Evolutionary conservation across 2,329 filamentous ascomycete species (phyloP), one percentile per base, ranked within the genome.

Genomic region (Phaeosphaeriaceae sp.): DNA sequence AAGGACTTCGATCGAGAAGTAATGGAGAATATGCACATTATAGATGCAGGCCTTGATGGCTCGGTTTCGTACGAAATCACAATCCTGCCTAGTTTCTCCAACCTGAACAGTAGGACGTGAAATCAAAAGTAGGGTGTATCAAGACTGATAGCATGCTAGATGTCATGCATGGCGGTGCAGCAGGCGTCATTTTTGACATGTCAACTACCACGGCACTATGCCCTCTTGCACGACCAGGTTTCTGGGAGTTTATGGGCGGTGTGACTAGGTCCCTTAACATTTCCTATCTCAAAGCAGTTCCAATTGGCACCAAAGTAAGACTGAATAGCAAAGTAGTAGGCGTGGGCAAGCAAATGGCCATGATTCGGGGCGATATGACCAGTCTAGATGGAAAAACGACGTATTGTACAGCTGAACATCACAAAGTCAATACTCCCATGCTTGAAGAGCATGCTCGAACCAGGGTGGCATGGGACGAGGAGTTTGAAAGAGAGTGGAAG

Each of bases 191-290:
- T 11, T 75, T 75, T 56, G 68, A 75, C 52, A 75, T 75, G 72
- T 61, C 66, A 1, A 82, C 79, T 4, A 81, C 78, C 0, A 74
- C 74, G 11, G 78, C 79, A 1, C 66, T 83, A 15, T 79, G 78
- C 33, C 78, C 80, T 1, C 42, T 82, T 11, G 72, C 78, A 4
- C 72, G 68, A 29, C 76, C 77, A 0, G 79, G 76, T 2, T 81
- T 74, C 58, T 83, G 79, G 79, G 75, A 80, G 70, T 81, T 81
- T 54, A 68, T 81, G 43, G 80, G 77, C 1, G 79, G 80, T 4
- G 78, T 82, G 0, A 79, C 79, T 3, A 70, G 80, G 5, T 73
- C 74, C 1, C 65, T 82, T 26, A 80, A 79, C 52, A 75, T 82
- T n/a, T 79, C 76, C 23, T 83, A 81, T 53, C 66, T 83, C 0